Percentiles rank a stretch among this genome's conserved stretches.
Evolutionary conservation across 2,329 filamentous ascomycete genomes (phyloP).

Genomic region (Pleoardoris graminearum): DNA sequence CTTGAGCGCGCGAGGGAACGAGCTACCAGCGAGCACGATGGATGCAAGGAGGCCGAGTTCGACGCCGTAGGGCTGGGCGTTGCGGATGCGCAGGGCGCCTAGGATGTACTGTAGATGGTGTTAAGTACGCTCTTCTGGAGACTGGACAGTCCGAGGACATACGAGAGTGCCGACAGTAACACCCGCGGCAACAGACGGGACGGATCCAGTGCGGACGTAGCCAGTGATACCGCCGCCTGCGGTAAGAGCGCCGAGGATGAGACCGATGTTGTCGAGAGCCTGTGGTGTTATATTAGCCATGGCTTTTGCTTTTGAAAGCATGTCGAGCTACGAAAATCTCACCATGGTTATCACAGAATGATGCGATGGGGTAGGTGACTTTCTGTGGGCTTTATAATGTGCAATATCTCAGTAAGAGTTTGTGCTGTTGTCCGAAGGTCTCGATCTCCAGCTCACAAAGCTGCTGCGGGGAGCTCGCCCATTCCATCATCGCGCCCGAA

Average conservation of each 20-base stretch:
- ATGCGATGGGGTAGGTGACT: no score
- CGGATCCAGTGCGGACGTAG: conserved; percentile 79
- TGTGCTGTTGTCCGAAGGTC: not conserved
- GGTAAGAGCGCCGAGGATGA: conserved; percentile 77
- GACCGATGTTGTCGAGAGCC: conserved; percentile 65
- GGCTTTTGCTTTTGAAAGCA: not conserved
- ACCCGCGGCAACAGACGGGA: conserved; percentile 85
- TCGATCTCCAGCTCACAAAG: not conserved
- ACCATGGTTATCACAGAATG: conserved; percentile 6
- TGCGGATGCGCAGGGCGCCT: conserved; percentile 78
- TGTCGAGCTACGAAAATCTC: not conserved
- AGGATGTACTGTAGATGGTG: conserved; percentile 65
- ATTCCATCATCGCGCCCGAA: conserved; percentile 9
- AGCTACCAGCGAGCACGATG: conserved; percentile 78
- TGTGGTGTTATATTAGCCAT: conserved; percentile 4
- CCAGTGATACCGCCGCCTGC: conserved; percentile 86
- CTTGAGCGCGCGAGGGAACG: conserved; percentile 84
- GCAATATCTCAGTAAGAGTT: not conserved
- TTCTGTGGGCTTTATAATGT: not conserved
- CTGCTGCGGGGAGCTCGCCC: conserved; percentile 12
- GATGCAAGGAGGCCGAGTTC: conserved; percentile 90
- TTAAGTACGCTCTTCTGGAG: not conserved
- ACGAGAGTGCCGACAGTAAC: conserved; percentile 74
- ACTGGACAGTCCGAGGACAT: conserved; percentile 20
- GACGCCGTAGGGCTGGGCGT: conserved; percentile 75